These are phyloP conservation scores for Fallopia convolvulus DNA, from an alignment of 148 eudicot genomes.

Conservation along the genomic window DNA sequence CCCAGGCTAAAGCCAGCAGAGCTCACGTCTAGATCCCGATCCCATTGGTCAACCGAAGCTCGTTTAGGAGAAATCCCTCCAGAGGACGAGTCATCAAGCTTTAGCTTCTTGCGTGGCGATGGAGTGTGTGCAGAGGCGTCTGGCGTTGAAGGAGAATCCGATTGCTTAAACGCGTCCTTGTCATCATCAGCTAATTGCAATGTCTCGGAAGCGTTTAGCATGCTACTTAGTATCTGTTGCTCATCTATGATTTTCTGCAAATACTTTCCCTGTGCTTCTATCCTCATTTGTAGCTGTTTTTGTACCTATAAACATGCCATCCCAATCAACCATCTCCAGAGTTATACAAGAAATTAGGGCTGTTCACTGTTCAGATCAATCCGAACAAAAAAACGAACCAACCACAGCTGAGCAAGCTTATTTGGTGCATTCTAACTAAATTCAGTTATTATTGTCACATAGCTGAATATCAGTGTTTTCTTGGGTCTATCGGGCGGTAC, in stretches of 20 bases:
- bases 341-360: too few species aligned
- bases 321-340: neutral
- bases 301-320: slow-evolving; percentile 42
- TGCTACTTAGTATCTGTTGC: slow-evolving; percentile 54
- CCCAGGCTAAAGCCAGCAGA: slow-evolving; percentile 25
- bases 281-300: slow-evolving; percentile 79
- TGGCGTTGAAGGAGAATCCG: slow-evolving; percentile 22
- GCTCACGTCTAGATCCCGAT: slow-evolving; percentile 19
- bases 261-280: slow-evolving; percentile 88
- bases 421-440: too few species aligned
- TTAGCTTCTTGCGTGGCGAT: slow-evolving; percentile 45
- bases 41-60: neutral
- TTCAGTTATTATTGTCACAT: too few species aligned
- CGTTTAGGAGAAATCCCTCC: slow-evolving; percentile 12
- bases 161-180: slow-evolving; percentile 12
- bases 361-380: too few species aligned
- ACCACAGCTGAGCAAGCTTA: too few species aligned
- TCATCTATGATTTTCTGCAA: slow-evolving; percentile 85
- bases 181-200: slow-evolving; percentile 21
- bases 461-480: too few species aligned
- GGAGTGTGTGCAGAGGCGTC: slow-evolving; percentile 23
- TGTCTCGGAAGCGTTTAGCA: slow-evolving; percentile 30
- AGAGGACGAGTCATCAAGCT: slow-evolving; percentile 23
- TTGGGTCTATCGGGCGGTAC: too few species aligned
- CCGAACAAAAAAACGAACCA: too few species aligned